Base-by-base conservation (phyloP, 148 eudicot genomes). In the Silene latifolia region DNA sequence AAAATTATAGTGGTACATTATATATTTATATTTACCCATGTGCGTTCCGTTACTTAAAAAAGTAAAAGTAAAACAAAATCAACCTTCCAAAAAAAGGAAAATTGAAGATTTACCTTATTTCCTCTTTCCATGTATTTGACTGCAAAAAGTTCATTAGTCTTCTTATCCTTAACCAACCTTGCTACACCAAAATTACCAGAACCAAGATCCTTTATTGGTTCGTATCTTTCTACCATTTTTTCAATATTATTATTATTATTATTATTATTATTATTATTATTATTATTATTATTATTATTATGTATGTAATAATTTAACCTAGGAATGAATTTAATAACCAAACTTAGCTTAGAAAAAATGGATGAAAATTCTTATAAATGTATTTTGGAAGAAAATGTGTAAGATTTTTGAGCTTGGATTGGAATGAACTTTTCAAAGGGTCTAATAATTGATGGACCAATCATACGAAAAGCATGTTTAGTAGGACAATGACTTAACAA, bases 121-220 rank as follows among this genome's bases (percentile, higher is more conserved):
- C 88, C 90, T 77, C 90, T 77, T 81, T 87, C 89, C 51, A 87
- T 87, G 78, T 82, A 87, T 81, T 87, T 87, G 75, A 85, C 78
- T 19, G 88, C 90, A 85, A 83, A 74, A 79, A 81, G 88, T 51
- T 83, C 73, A 58, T 85, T 81, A 8, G 88, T 85, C 32, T 85
- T 83, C 77, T 87, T 85, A 71, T 87, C 88, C 47, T 68, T 80
- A 7, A 87, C 90, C 84, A 87, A 67, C 53, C 78, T 85, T 27
- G 90, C 90, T 25, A 87, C 90, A 42, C 90, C 87, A 77, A 86
- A 86, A 72, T 86, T 86, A 32, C 89, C 86, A 72, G 83, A 57
- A 58, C 87, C 89, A 29, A 83, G 61, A 1, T 86, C 83, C 51
- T 86, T 86, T 42, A 86, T 74, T 66, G 82, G 76, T 62, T 86